Evolutionary conservation across 306 rosid species (phyloP).

Genomic region (Arachis stenosperma): DNA sequence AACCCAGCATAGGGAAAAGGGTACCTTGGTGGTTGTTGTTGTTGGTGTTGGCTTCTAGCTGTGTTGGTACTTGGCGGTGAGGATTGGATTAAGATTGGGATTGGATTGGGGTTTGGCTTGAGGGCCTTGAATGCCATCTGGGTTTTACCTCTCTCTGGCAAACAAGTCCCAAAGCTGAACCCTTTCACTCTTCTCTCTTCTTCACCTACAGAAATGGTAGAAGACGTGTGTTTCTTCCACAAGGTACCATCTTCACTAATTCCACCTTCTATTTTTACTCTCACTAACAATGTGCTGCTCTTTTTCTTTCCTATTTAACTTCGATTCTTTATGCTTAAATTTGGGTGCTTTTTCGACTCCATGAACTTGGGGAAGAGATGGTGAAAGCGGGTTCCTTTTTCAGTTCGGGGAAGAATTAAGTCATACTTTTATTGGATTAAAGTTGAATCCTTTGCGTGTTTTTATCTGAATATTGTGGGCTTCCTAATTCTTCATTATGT

Average conservation of each 20-base stretch:
- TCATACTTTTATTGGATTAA: constrained; percentile 12
- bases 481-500: constrained; percentile 10
- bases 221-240: constrained; percentile 60
- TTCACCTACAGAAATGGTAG: constrained; percentile 61
- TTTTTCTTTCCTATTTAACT: not conserved
- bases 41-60: not conserved
- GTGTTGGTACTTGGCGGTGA: not conserved
- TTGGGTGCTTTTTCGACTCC: constrained; percentile 12
- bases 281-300: constrained; percentile 31
- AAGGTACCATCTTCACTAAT: constrained; percentile 58
- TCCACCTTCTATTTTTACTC: constrained; percentile 19
- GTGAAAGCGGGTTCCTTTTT: constrained; percentile 28
- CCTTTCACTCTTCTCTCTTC: constrained; percentile 5
- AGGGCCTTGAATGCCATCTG: constrained; percentile 35
- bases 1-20: constrained; percentile 21
- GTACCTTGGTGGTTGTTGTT: constrained; percentile 1
- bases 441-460: constrained; percentile 31
- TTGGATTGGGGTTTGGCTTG: constrained; percentile 3
- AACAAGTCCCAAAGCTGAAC: constrained; percentile 32
- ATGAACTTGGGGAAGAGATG: constrained; percentile 29
- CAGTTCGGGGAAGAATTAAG: not conserved
- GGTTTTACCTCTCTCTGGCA: constrained; percentile 1
- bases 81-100: not conserved
- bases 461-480: constrained; percentile 43
- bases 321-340: constrained; percentile 18